Percentiles rank a stretch among this genome's conserved stretches.
Conservation (phyloP, 495 filamentous ascomycete species). For the Neurospora tetrasperma region DNA sequence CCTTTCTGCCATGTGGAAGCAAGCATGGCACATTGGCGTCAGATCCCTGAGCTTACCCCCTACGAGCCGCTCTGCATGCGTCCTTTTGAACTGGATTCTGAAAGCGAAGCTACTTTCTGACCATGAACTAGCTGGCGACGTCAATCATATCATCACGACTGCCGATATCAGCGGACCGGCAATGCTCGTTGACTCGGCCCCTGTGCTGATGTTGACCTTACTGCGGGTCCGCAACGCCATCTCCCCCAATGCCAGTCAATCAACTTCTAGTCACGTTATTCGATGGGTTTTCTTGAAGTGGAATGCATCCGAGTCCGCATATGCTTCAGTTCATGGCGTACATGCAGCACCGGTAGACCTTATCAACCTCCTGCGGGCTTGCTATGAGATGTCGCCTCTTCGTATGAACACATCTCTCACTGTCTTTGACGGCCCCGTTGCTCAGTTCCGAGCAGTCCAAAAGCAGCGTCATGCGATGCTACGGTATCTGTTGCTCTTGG, state of each 20-base stretch:
- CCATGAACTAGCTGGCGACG: conserved; percentile 48
- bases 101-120: conserved; percentile 52
- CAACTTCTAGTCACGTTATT: conserved; percentile 57
- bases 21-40: conserved; percentile 63
- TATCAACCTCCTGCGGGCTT: conserved; percentile 35
- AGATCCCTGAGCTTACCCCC: conserved; percentile 57
- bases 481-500: conserved; percentile 33
- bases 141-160: conserved; percentile 59
- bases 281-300: conserved; percentile 73
- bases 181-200: conserved; percentile 63
- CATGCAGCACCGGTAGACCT: conserved; percentile 34
- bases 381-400: conserved; percentile 26
- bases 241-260: conserved; percentile 52
- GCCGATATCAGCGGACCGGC: conserved; percentile 75
- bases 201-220: conserved; percentile 61
- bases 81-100: conserved; percentile 60
- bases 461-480: conserved; percentile 15
- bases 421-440: conserved; percentile 30
- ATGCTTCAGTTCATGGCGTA: conserved; percentile 28
- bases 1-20: conserved; percentile 46
- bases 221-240: conserved; percentile 48
- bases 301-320: conserved; percentile 44
- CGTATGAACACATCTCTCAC: conserved; percentile 16
- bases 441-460: conserved; percentile 23
- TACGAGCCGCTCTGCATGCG: conserved; percentile 71